These are phyloP conservation scores for Alnus rubra DNA, from an alignment of 306 rosid species.

Conservation along the genomic window DNA sequence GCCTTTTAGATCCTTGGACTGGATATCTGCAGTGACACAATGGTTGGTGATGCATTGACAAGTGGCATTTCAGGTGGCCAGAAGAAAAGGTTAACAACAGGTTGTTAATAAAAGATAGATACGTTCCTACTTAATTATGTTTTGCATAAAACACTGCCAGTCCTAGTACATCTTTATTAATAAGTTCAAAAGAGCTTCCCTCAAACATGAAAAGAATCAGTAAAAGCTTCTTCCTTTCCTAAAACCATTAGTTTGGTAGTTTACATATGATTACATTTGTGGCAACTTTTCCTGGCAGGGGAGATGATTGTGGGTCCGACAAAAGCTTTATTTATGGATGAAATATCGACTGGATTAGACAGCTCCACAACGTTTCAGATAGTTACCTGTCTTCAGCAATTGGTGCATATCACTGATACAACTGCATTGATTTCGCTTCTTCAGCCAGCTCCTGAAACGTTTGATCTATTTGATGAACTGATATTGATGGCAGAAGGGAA, in stretches of 20 bases:
- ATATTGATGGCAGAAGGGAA: constrained; percentile 79
- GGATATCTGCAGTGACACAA: constrained; percentile 65
- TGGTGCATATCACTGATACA: constrained; percentile 67
- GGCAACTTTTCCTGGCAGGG: constrained; percentile 43
- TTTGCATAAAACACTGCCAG: background rate
- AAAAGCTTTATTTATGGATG: constrained; percentile 82
- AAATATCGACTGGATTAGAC: constrained; percentile 85
- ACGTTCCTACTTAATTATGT: background rate
- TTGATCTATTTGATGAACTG: constrained; percentile 75
- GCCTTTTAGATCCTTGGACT: constrained; percentile 66
- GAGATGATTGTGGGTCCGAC: constrained; percentile 90
- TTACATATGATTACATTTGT: background rate
- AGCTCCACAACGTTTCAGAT: constrained; percentile 82
- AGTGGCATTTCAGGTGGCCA: constrained; percentile 86
- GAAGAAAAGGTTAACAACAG: constrained; percentile 75
- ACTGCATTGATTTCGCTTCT: constrained; percentile 79
- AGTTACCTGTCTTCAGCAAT: constrained; percentile 73
- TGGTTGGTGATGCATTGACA: constrained; percentile 64
- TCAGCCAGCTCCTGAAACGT: constrained; percentile 89
- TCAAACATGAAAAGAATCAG: constrained; percentile 16
- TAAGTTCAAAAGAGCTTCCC: background rate
- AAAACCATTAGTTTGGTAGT: constrained; percentile 3
- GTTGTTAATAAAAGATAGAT: constrained; percentile 31
- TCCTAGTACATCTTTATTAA: background rate
- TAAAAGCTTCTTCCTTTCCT: constrained; percentile 26